Evolutionary conservation across 176 grass and related monocot species (phyloP).

Genomic region (Elaeis guineensis): DNA sequence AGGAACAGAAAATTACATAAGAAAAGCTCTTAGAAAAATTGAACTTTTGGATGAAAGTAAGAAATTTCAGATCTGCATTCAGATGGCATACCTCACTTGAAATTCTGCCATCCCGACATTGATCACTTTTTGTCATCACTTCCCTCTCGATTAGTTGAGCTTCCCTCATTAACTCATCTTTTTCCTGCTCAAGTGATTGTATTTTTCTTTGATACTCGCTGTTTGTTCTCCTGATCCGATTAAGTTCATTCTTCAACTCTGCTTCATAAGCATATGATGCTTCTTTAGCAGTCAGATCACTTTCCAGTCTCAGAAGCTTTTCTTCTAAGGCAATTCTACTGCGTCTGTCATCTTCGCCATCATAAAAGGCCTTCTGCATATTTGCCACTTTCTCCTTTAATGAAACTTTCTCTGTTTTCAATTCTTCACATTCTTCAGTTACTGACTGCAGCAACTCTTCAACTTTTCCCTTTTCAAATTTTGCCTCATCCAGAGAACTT

Average conservation of each 20-base stretch:
- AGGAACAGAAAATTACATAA: too few species aligned
- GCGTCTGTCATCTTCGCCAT: slow-evolving; percentile 35
- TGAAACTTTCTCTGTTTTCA: slow-evolving; percentile 50
- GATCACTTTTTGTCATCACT: slow-evolving; percentile 14
- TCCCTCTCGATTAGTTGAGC: slow-evolving; percentile 27
- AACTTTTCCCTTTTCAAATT: slow-evolving; percentile 71
- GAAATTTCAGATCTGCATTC: neutral
- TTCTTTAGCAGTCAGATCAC: slow-evolving; percentile 68
- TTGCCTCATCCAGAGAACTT: slow-evolving; percentile 60
- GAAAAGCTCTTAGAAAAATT: too few species aligned
- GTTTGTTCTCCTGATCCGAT: slow-evolving; percentile 71
- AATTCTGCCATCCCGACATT: slow-evolving; percentile 20
- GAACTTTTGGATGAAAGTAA: too few species aligned
- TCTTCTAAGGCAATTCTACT: slow-evolving; percentile 48
- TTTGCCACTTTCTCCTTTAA: slow-evolving; percentile 39
- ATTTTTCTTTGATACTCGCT: slow-evolving; percentile 85
- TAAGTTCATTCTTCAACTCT: slow-evolving; percentile 89
- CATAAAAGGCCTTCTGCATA: slow-evolving; percentile 43
- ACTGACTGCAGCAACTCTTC: slow-evolving; percentile 50
- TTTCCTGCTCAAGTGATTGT: slow-evolving; percentile 77
- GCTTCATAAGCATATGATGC: slow-evolving; percentile 74
- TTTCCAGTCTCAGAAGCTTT: slow-evolving; percentile 72
- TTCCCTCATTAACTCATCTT: slow-evolving; percentile 51
- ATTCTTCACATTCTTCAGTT: slow-evolving; percentile 60
- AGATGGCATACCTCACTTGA: slow-evolving; percentile 33